Conservation (phyloP, 345 rosid species). For the Gossypium rotundifolium region DNA sequence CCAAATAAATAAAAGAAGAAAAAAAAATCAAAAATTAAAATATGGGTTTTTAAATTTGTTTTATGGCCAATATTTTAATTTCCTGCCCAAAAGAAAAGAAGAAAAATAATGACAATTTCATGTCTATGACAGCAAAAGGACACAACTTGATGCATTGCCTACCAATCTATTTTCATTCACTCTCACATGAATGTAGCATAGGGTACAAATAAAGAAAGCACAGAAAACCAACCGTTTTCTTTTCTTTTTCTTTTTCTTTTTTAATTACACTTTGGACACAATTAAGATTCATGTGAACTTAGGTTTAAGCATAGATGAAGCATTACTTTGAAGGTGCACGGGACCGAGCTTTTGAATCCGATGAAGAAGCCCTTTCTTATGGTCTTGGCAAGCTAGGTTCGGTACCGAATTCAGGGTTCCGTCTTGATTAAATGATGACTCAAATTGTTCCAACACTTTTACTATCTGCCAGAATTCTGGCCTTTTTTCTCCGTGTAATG, state of each 20-base stretch:
- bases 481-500: conserved; percentile 74
- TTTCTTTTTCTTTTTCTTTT: not conserved
- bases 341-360: conserved; percentile 93
- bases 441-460: conserved; percentile 79
- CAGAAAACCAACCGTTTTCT: conserved; percentile 23
- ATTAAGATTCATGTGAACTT: conserved; percentile 43
- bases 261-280: conserved; percentile 35
- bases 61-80: not conserved
- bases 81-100: not conserved
- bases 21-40: not conserved
- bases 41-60: not conserved
- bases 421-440: conserved; percentile 47
- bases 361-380: conserved; percentile 67
- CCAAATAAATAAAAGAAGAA: too few species aligned
- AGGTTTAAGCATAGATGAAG: conserved; percentile 49
- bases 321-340: conserved; percentile 21
- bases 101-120: not conserved
- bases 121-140: conserved; percentile 1
- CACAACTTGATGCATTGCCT: conserved; percentile 18
- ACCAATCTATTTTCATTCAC: conserved; percentile 20
- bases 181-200: conserved; percentile 17
- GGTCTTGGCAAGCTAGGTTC: conserved; percentile 51
- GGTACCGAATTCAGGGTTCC: conserved; percentile 57
- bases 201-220: conserved; percentile 20
- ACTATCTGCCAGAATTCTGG: conserved; percentile 98